These are phyloP conservation scores for Xylariales sp. DNA, from an alignment of 2,329 filamentous ascomycete genomes.

Conservation along the genomic window DNA sequence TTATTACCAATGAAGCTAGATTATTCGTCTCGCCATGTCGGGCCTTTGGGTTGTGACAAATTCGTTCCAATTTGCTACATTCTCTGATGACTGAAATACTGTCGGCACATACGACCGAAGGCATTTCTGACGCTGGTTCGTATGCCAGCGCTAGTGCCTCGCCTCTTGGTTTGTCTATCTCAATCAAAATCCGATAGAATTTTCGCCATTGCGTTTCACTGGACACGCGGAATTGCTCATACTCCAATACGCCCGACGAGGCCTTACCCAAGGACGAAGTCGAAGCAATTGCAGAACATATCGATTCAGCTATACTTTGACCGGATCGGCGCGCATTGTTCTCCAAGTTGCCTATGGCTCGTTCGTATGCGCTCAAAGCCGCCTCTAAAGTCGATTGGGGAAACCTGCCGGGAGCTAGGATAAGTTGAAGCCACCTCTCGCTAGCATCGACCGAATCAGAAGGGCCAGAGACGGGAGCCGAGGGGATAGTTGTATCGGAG, in stretches of 20 bases:
- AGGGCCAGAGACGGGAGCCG: constrained; percentile 67
- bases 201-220: constrained; percentile 88
- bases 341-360: constrained; percentile 62
- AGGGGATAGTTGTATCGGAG: constrained; percentile 66
- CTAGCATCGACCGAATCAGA: constrained; percentile 76
- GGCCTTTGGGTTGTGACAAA: constrained; percentile 76
- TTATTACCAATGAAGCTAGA: constrained; percentile 72
- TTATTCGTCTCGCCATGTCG: constrained; percentile 58
- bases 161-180: constrained; percentile 86
- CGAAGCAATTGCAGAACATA: constrained; percentile 77
- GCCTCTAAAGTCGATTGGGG: constrained; percentile 83
- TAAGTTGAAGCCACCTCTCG: constrained; percentile 86
- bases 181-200: constrained; percentile 86
- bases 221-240: constrained; percentile 77
- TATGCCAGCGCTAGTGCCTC: constrained; percentile 83
- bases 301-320: constrained; percentile 76
- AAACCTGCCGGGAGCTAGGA: constrained; percentile 87
- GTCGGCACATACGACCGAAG: constrained; percentile 88
- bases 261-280: constrained; percentile 74
- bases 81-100: constrained; percentile 81
- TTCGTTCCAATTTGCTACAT: constrained; percentile 80
- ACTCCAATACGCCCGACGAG: constrained; percentile 75
- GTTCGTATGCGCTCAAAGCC: constrained; percentile 83
- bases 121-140: constrained; percentile 76
- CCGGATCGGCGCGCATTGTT: constrained; percentile 56